Base-by-base conservation (phyloP, 345 rosid species). In the Salix suchowensis region DNA sequence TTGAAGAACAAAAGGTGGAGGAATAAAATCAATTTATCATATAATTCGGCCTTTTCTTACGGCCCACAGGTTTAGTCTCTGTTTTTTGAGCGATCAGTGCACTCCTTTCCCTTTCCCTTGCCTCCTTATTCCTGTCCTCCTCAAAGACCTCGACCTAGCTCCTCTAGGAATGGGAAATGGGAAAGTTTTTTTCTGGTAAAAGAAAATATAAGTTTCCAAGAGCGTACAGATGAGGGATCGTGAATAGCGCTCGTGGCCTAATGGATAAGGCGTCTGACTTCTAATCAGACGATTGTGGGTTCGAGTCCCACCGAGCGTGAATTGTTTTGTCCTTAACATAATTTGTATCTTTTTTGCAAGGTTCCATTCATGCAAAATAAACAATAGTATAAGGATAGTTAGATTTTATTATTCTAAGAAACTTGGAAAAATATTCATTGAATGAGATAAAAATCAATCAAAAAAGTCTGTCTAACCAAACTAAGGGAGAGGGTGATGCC, bases 211-310 rank as follows among this genome's bases (percentile, higher is more conserved):
- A 7, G 0, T 1, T 39, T 39, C 0, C 0, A 0, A 0, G 42
- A 39, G 9, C 0, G 42, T 9, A 39, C 0, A 1, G 42, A 7
- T 39, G 11, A 39, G 11, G 1, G 1, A 0, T 7, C 0, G 42
- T 8, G 42, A 39, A 8, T 7, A 39, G 46, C 46, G 46, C 46
- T 42, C 46, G 46, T 42, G 46, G 46, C 46, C 46, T 42, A 42
- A 89, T 88, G 46, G 14, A 42, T 11, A 86, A 89, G 91, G 89
- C 90, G 88, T 83, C 78, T 86, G 91, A 88, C 90, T 91, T 91
- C 90, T 89, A 88, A 88, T 91, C 91, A 88, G 82, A 79, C 86
- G 95, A 89, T 89, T 92, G 94, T 89, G 94, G 90, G 94, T 88
- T 90, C 88, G 89, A 88, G 88, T 89, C 91, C 89, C 91, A 87